These are phyloP conservation scores for Xylaria sp. DNA, from an alignment of 2,329 filamentous ascomycete genomes.

Conservation along the genomic window DNA sequence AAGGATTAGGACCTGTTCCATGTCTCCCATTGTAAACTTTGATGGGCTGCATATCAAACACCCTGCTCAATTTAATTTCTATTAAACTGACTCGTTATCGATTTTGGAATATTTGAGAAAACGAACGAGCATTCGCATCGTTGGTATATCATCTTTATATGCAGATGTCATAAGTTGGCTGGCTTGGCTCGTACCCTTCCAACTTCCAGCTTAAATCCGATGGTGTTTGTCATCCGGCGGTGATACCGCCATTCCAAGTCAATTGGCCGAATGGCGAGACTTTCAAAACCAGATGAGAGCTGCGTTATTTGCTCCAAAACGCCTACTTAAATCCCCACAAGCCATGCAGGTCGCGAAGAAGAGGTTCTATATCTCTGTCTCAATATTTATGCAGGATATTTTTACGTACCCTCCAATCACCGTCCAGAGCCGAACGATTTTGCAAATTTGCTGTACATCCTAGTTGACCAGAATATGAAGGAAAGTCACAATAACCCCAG, in stretches of 20 bases:
- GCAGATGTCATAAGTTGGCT: neutral
- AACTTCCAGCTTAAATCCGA: neutral
- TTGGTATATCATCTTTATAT: neutral
- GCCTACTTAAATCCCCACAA: neutral
- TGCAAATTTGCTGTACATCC: neutral
- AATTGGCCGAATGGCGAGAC: neutral
- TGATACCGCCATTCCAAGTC: neutral
- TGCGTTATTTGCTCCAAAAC: neutral
- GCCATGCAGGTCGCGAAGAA: neutral
- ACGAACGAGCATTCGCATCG: neutral
- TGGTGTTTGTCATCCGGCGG: neutral
- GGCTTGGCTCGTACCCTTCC: neutral
- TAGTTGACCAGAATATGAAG: neutral
- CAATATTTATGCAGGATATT: neutral
- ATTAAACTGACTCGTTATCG: neutral
- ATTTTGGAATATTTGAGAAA: neutral
- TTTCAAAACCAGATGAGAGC: neutral
- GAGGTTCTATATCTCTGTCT: neutral
- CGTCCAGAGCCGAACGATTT: neutral
- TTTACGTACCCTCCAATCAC: neutral
- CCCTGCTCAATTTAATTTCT: neutral
- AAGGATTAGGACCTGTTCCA: constrained; percentile 45
- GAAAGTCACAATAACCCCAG: neutral
- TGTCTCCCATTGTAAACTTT: constrained; percentile 37
- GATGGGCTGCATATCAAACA: constrained; percentile 36